Evolutionary conservation across 345 rosid genomes (phyloP), one percentile per base, ranked within the genome.

Genomic region (Eucalyptus globulus): DNA sequence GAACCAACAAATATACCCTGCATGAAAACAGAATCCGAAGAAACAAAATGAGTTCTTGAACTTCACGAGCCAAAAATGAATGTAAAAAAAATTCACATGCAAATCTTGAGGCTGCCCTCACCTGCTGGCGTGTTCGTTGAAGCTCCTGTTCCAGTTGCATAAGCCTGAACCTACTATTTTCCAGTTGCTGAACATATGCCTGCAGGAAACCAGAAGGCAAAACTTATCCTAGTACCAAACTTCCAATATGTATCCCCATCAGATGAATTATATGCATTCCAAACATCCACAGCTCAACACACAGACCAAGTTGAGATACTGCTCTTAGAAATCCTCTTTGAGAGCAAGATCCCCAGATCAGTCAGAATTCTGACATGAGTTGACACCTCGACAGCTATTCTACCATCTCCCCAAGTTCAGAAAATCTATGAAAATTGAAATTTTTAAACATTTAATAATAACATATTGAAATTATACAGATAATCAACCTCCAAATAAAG

Each of bases 121-220:
- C 99, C 97, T 97, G 98, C 89, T 96, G 98, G 19, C 95, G 95
- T 76, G 93, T 94, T 87, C 94, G 91, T 92, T 95, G 97, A 89
- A 97, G 97, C 93, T 96, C 99, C 91, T 96, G 97, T 90, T 96
- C 99, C 86, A 97, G 90, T 87, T 96, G 97, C 9, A 96, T 60
- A 34, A 96, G 96, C 94, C 93, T 92, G 88, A 94, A 87, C 50
- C 96, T 92, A 88, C 98, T 94, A 88, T 76, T 94, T 94, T 96
- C 99, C 19, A 97, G 97, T 91, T 96, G 99, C 94, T 96, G 99
- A 89, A 96, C 98, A 92, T 96, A 97, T 88, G 98, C 99, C 99
- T 97, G 92, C 83, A 88, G 93, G 95, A 94, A 93, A 91, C 88
- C 92, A 90, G 93, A 90, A 93, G 45, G 83, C 5, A 37, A 72